phyloP scores from a whole-genome alignment of 2,329 filamentous ascomycete genomes.

The Beauveria scarabaeidicola region DNA sequence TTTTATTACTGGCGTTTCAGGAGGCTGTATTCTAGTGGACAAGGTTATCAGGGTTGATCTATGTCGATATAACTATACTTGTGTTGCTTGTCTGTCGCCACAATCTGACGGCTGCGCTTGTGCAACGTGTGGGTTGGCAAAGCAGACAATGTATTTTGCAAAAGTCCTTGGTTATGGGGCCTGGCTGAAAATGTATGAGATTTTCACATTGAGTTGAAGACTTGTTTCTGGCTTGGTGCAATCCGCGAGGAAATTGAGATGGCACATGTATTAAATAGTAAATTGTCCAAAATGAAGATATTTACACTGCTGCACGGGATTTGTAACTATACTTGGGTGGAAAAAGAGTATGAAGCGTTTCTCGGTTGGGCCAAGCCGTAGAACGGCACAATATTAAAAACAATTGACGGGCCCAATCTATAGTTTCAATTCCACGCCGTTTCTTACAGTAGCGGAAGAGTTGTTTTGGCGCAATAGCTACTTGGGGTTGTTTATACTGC shows the following conservation, averaged over 20 bases:
- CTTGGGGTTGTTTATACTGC: too few species aligned
- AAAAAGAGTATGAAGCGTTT: too few species aligned
- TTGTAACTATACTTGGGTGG: too few species aligned
- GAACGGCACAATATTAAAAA: too few species aligned
- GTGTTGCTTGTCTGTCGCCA: neutral
- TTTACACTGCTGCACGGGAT: too few species aligned
- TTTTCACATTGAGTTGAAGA: neutral
- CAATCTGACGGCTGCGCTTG: neutral
- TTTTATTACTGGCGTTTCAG: conserved; percentile 1
- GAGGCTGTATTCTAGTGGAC: neutral
- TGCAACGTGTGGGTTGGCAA: neutral
- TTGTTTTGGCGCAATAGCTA: too few species aligned
- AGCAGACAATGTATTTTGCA: neutral
- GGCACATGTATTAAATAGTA: neutral
- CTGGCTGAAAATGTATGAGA: neutral
- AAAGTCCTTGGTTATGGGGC: neutral
- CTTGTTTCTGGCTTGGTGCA: neutral
- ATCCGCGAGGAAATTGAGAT: neutral
- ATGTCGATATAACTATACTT: neutral
- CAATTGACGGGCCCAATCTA: too few species aligned
- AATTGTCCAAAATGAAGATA: too few species aligned
- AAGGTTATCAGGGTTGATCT: neutral
- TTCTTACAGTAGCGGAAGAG: too few species aligned
- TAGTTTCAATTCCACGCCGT: too few species aligned
- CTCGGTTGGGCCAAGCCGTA: too few species aligned